Evolutionary conservation across 352 stramenopile genomes (phyloP).

Genomic region (Blastocystis sp.): DNA sequence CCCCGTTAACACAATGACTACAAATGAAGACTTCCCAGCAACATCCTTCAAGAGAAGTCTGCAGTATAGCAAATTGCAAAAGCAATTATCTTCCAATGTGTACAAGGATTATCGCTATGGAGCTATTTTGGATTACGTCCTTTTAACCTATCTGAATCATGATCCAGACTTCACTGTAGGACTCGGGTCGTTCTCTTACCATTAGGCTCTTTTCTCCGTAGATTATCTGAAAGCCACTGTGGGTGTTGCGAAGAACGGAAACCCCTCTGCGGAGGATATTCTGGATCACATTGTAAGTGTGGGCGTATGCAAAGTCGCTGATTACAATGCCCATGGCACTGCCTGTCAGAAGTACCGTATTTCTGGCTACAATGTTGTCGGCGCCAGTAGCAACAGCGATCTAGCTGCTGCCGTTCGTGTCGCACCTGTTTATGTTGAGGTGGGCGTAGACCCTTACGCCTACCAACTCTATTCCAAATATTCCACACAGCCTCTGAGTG

Average conservation of each 20-base stretch:
- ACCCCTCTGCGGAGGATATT: not conserved
- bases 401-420: not conserved
- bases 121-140: not conserved
- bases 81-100: not conserved
- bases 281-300: not conserved
- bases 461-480: slow-evolving; percentile 2
- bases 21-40: not conserved
- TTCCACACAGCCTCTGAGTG: not conserved
- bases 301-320: not conserved
- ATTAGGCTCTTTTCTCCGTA: not conserved
- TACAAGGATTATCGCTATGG: not conserved
- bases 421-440: not conserved
- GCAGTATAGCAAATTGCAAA: not conserved
- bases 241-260: not conserved
- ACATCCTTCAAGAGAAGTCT: not conserved
- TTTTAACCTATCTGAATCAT: not conserved
- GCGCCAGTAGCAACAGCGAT: not conserved
- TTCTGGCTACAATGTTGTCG: not conserved
- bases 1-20: not conserved
- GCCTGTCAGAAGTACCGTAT: slow-evolving; percentile 11
- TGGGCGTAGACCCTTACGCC: not conserved
- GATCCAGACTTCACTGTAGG: not conserved
- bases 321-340: not conserved
- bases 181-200: not conserved
- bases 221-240: not conserved